Evolutionary conservation across 2,329 filamentous ascomycete genomes (phyloP).

Genomic region (Neurospora crassa): DNA sequence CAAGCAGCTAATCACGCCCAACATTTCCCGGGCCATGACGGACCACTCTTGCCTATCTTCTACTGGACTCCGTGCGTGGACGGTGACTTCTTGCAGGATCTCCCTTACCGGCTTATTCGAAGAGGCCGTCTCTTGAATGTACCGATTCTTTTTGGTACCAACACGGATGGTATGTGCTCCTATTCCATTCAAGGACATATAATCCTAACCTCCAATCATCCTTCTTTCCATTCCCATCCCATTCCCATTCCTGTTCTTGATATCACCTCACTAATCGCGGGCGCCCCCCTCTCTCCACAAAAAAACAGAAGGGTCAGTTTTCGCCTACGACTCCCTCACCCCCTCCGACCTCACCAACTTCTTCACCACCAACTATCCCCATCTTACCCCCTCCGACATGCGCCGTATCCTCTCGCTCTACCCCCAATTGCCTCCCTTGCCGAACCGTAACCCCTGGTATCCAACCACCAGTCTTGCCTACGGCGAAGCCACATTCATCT

Average conservation of each 20-base stretch:
- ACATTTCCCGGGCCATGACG: slow-evolving; percentile 28
- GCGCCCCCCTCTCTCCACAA: neutral
- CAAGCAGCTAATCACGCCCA: slow-evolving; percentile 32
- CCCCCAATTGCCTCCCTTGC: slow-evolving; percentile 23
- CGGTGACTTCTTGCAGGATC: slow-evolving; percentile 33
- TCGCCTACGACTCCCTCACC: slow-evolving; percentile 29
- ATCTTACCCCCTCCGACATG: slow-evolving; percentile 27
- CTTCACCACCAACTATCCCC: slow-evolving; percentile 38
- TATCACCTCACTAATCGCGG: slow-evolving; percentile 1
- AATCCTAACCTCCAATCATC: too few species aligned
- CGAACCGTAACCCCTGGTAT: slow-evolving; percentile 34
- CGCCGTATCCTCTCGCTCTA: slow-evolving; percentile 29
- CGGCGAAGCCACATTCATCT: slow-evolving; percentile 37
- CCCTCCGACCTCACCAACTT: slow-evolving; percentile 28
- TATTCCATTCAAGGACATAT: neutral
- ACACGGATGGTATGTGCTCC: slow-evolving; percentile 29
- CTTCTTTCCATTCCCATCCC: too few species aligned
- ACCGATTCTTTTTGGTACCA: slow-evolving; percentile 35
- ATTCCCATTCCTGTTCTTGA: neutral
- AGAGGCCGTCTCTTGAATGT: slow-evolving; percentile 31
- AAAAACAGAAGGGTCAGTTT: slow-evolving; percentile 34
- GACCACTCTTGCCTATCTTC: slow-evolving; percentile 28
- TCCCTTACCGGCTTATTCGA: slow-evolving; percentile 31
- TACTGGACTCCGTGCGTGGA: slow-evolving; percentile 44
- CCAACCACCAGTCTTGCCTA: slow-evolving; percentile 32